Conservation (phyloP, 1,284 basidiomycete species). For the Albatrellus sp. region DNA sequence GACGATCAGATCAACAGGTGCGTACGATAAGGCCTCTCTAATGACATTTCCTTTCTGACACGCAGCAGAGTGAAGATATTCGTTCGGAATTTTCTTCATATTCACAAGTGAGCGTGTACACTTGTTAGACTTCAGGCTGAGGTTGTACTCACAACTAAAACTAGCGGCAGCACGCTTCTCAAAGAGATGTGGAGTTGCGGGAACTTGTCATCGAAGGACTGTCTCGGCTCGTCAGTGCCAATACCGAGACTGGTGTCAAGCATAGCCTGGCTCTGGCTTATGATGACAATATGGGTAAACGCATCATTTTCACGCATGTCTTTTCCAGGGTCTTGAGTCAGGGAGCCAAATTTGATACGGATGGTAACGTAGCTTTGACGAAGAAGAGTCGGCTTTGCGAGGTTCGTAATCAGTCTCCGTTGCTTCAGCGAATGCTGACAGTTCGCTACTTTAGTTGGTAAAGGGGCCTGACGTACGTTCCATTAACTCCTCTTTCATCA, state of each 20-base stretch:
- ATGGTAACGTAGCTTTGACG: constrained; percentile 36
- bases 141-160: constrained; percentile 6
- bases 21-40: constrained; percentile 9
- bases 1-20: constrained; percentile 30
- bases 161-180: constrained; percentile 34
- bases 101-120: constrained; percentile 27
- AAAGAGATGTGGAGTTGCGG: constrained; percentile 48
- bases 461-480: constrained; percentile 56
- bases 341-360: constrained; percentile 61
- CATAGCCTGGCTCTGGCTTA: constrained; percentile 78
- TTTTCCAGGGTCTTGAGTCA: constrained; percentile 78
- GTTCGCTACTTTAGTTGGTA: constrained; percentile 38
- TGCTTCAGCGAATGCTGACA: not conserved
- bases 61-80: constrained; percentile 23
- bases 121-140: not conserved
- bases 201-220: constrained; percentile 70
- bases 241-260: constrained; percentile 83
- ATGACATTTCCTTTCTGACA: not conserved
- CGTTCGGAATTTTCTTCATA: constrained; percentile 39
- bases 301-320: constrained; percentile 80
- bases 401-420: constrained; percentile 28
- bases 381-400: constrained; percentile 54
- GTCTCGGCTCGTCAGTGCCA: constrained; percentile 72
- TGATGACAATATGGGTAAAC: constrained; percentile 60
- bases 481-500: not conserved